Evolutionary conservation across 2,329 filamentous ascomycete species (phyloP).

Genomic region (Phaeosphaeriaceae sp.): DNA sequence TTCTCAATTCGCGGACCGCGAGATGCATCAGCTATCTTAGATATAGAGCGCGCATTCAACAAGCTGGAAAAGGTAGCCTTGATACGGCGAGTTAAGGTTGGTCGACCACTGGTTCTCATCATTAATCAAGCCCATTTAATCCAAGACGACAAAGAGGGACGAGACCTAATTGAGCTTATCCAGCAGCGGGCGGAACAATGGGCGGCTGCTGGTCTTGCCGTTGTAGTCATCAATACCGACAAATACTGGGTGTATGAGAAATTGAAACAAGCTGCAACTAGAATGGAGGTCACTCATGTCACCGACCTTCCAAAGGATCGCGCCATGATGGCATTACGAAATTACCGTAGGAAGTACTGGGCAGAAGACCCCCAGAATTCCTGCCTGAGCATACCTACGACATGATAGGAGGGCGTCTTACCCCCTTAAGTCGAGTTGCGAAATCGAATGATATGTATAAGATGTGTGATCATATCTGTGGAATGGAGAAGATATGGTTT

Average conservation of each 20-base stretch:
- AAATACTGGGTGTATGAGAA: constrained; percentile 99
- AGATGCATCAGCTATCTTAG: constrained; percentile 88
- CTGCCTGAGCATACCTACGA: constrained; percentile 81
- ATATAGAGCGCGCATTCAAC: constrained; percentile 96
- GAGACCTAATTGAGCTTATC: constrained; percentile 88
- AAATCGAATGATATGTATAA: constrained; percentile 80
- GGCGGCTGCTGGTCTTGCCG: constrained; percentile 90
- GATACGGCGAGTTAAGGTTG: constrained; percentile 65
- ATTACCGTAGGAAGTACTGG: constrained; percentile 82
- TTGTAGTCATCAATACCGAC: constrained; percentile 92
- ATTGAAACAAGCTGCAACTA: constrained; percentile 86
- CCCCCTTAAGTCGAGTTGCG: constrained; percentile 89
- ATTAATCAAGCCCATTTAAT: constrained; percentile 94
- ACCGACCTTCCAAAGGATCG: constrained; percentile 79
- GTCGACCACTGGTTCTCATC: constrained; percentile 83
- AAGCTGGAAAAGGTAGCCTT: constrained; percentile 97
- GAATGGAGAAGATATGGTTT: constrained; percentile 78
- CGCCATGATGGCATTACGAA: constrained; percentile 76
- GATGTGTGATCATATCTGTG: constrained; percentile 75
- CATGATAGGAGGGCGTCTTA: constrained; percentile 83
- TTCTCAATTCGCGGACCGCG: constrained; percentile 93
- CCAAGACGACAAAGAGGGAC: constrained; percentile 89
- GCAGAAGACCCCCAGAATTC: constrained; percentile 61
- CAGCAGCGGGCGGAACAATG: constrained; percentile 96
- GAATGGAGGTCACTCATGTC: constrained; percentile 92